Percentiles rank a stretch among this genome's conserved stretches.
Conservation (phyloP, 1,284 basidiomycete species). For the Trichosporon inkin region DNA sequence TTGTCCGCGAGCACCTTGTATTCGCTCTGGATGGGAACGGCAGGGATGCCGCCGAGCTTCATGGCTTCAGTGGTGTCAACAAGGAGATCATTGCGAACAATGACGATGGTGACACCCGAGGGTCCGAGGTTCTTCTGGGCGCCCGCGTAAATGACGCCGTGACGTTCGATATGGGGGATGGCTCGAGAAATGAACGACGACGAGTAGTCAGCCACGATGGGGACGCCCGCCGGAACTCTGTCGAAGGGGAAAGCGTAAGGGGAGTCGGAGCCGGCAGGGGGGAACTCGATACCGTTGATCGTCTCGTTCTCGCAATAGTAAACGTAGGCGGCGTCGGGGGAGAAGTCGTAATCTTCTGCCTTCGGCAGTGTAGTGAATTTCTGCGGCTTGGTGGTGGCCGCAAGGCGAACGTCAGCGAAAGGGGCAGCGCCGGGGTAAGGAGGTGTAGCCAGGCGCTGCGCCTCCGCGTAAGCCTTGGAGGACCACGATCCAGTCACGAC, state of each 20-base stretch:
- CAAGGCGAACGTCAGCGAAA: slow-evolving; percentile 61
- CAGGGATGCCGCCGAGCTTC: slow-evolving; percentile 64
- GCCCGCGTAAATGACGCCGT: slow-evolving; percentile 92
- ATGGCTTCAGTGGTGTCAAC: slow-evolving; percentile 78
- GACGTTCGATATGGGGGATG: slow-evolving; percentile 78
- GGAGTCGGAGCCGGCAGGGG: slow-evolving; percentile 56
- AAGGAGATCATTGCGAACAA: slow-evolving; percentile 87
- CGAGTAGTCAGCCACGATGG: slow-evolving; percentile 92
- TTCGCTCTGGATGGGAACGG: slow-evolving; percentile 59
- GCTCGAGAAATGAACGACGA: slow-evolving; percentile 96
- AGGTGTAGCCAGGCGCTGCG: slow-evolving; percentile 58
- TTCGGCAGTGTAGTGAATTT: slow-evolving; percentile 78
- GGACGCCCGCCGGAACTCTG: slow-evolving; percentile 61
- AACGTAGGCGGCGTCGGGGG: slow-evolving; percentile 70
- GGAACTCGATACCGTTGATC: slow-evolving; percentile 91
- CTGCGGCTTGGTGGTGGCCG: slow-evolving; percentile 62
- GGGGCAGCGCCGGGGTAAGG: slow-evolving; percentile 41
- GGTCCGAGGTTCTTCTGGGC: slow-evolving; percentile 99
- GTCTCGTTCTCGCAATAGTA: slow-evolving; percentile 99
- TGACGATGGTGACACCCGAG: slow-evolving; percentile 85
- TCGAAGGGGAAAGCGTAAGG: slow-evolving; percentile 92
- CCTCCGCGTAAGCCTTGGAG: slow-evolving; percentile 78
- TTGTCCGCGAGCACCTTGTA: slow-evolving; percentile 82
- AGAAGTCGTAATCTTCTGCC: slow-evolving; percentile 70
- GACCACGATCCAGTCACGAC: slow-evolving; percentile 89